Conservation (phyloP, 2,329 filamentous ascomycete species). For the Xylariaceae sp. region DNA sequence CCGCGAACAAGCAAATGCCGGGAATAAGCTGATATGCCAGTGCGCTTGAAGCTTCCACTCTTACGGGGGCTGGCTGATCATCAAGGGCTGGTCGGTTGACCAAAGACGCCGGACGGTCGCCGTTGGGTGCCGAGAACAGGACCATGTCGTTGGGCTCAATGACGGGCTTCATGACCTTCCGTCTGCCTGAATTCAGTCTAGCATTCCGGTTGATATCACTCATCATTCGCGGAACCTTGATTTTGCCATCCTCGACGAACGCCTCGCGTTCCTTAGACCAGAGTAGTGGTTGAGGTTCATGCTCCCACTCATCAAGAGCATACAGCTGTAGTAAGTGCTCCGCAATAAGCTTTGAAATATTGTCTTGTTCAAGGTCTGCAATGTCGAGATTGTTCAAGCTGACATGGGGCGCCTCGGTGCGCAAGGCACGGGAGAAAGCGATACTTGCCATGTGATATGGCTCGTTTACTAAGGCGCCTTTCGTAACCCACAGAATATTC, state of each 20-base stretch:
- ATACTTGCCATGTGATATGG: slow-evolving; percentile 13
- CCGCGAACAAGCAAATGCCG: slow-evolving; percentile 1
- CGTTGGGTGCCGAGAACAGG: neutral
- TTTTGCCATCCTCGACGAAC: slow-evolving; percentile 2
- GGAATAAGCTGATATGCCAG: slow-evolving; percentile 1
- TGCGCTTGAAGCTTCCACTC: slow-evolving; percentile 1
- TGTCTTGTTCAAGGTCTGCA: neutral
- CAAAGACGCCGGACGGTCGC: neutral
- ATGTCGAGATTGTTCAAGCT: slow-evolving; percentile 24
- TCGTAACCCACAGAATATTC: slow-evolving; percentile 46
- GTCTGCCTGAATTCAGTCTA: slow-evolving; percentile 9
- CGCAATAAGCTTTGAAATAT: slow-evolving; percentile 1
- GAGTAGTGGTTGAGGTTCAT: neutral
- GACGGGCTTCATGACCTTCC: slow-evolving; percentile 1
- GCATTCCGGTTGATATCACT: slow-evolving; percentile 2
- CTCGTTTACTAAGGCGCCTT: slow-evolving; percentile 36
- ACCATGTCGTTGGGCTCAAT: neutral
- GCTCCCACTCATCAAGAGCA: slow-evolving; percentile 10
- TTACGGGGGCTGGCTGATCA: neutral
- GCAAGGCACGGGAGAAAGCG: slow-evolving; percentile 4
- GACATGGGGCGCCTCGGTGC: slow-evolving; percentile 8
- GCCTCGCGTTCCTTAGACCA: slow-evolving; percentile 13
- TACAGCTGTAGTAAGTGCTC: slow-evolving; percentile 8
- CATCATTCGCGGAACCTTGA: slow-evolving; percentile 6
- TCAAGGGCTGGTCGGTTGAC: neutral